phyloP scores from a whole-genome alignment of 768 basidiomycete species.

The Mycena galericulata region DNA sequence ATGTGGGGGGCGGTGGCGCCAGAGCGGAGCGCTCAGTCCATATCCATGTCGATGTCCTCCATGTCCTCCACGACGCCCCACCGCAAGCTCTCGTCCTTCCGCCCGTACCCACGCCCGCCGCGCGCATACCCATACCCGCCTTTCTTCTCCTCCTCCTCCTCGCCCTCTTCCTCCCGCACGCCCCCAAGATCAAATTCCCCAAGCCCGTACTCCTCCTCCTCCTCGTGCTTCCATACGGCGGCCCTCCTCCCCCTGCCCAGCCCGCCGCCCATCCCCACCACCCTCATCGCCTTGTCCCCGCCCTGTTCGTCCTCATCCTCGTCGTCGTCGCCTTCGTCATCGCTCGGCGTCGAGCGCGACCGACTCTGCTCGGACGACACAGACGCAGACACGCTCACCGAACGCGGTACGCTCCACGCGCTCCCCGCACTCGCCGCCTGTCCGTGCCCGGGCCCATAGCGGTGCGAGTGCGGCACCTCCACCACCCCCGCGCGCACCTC shows the following conservation, averaged over 20 bases:
- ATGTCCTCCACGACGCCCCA: conserved; percentile 53
- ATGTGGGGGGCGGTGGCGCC: neutral
- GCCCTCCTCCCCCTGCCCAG: conserved; percentile 37
- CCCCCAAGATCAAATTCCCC: conserved; percentile 35
- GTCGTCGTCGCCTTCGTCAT: conserved; percentile 43
- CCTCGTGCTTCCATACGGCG: conserved; percentile 54
- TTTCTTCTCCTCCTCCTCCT: conserved; percentile 32
- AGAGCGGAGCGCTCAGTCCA: conserved; percentile 54
- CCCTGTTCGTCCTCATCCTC: conserved; percentile 44
- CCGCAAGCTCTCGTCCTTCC: conserved; percentile 53
- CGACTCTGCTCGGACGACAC: conserved; percentile 46
- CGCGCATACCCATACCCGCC: conserved; percentile 45
- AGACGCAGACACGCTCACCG: conserved; percentile 60
- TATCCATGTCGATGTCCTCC: conserved; percentile 75
- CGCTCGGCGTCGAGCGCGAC: conserved; percentile 45
- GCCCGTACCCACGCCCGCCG: conserved; percentile 39
- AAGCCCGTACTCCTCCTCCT: conserved; percentile 56
- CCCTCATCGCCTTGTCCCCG: conserved; percentile 41
- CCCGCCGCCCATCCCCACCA: conserved; percentile 33
- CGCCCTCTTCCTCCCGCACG: conserved; percentile 57
- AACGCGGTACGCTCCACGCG: conserved; percentile 68
- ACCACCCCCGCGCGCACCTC: conserved; percentile 57
- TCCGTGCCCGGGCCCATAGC: conserved; percentile 39
- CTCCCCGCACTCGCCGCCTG: conserved; percentile 37
- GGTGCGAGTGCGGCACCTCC: conserved; percentile 64